Evolutionary conservation across 1,284 basidiomycete species (phyloP), one percentile per base, ranked within the genome.

Genomic region (Rhodotorula sp.): DNA sequence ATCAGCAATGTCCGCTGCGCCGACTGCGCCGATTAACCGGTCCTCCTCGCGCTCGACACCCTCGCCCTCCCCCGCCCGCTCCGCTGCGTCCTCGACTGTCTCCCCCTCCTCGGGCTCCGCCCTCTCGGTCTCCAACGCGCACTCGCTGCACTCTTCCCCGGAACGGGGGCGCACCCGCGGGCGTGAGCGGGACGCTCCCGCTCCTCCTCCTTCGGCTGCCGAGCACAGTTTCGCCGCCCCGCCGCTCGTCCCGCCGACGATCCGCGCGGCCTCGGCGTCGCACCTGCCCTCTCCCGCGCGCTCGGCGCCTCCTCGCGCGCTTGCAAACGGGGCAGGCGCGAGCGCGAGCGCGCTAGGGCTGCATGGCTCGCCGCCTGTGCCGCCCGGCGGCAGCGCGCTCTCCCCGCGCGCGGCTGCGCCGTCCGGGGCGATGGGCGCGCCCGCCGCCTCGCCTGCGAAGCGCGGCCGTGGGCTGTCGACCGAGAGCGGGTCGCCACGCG

Each of bases 171-270:
- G 36, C 53, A 21, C 17, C 48, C 48, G 25, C 27, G 13, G 5
- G 36, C 36, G 15, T 6, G 37, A 39, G 15, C 56, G 37, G 22
- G 36, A 15, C 10, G 39, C 39, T 41, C 39, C 39, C 39, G 17
- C 10, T 41, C 10, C 10, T 39, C 39, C 39, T 39, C 39, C 39
- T 39, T 15, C 39, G 39, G 9, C 39, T 15, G 39, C 9, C 39
- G 39, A 44, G 13, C 15, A 17, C 13, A 44, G 44, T 19, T n/a
- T 13, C 15, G 56, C 25, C 13, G 27, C 27, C 21, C 61, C 61
- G 50, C 50, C 61, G 37, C 61, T 62, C 51, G 32, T 62, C 29
- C 61, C 51, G 19, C 61, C 61, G 19, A 32, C 39, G 7, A 25
- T 62, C 21, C 29, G 19, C 37, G 22, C 50, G n/a, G 51, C 32